Conservation (phyloP, 2,329 filamentous ascomycete genomes). For the Xylariaceae sp. region DNA sequence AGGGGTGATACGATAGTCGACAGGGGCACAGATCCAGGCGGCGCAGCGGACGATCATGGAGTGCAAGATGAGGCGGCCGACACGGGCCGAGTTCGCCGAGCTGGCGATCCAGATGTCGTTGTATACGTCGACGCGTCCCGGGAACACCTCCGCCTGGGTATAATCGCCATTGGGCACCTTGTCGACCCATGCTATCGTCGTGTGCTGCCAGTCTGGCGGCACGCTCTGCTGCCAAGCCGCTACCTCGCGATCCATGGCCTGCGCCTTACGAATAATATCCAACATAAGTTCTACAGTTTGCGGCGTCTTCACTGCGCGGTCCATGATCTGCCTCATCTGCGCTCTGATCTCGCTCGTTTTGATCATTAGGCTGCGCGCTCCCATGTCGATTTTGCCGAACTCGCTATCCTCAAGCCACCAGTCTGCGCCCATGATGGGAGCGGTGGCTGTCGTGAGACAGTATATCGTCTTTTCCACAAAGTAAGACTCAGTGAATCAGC, state of each 20-base stretch:
- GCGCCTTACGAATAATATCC: constrained; percentile 47
- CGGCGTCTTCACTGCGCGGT: constrained; percentile 40
- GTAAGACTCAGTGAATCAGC: not conserved
- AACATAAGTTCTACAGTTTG: constrained; percentile 48
- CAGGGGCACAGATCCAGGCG: constrained; percentile 55
- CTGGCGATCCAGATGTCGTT: constrained; percentile 54
- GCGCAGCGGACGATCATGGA: constrained; percentile 54
- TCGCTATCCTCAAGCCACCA: constrained; percentile 56
- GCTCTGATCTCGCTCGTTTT: constrained; percentile 51
- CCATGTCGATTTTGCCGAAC: constrained; percentile 43
- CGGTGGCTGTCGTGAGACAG: constrained; percentile 48
- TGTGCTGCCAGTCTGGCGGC: constrained; percentile 46
- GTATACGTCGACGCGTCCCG: constrained; percentile 56
- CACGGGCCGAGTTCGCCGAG: constrained; percentile 52
- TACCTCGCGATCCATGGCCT: constrained; percentile 48
- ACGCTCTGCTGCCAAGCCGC: constrained; percentile 47
- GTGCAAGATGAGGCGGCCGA: constrained; percentile 50
- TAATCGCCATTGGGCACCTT: constrained; percentile 49
- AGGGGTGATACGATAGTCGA: constrained; percentile 58
- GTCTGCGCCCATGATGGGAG: constrained; percentile 49
- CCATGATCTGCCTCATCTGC: constrained; percentile 48
- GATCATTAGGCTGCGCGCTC: constrained; percentile 49
- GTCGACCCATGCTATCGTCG: constrained; percentile 53
- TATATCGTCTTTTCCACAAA: constrained; percentile 44
- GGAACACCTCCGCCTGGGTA: constrained; percentile 50